Conservation (phyloP, 176 grass and related monocot genomes). For the Stipa capillata region DNA sequence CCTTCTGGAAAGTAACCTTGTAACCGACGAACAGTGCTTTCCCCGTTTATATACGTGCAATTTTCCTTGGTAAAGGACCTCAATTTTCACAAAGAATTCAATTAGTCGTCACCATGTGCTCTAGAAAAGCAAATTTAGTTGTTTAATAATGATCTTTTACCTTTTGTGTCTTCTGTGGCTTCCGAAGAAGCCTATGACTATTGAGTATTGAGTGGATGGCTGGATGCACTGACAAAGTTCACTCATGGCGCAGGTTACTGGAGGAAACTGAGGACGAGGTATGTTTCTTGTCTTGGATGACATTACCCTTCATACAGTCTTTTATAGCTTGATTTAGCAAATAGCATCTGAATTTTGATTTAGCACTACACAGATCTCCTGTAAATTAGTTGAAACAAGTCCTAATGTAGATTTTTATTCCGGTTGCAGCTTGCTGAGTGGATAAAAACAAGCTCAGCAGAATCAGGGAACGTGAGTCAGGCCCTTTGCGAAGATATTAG, state of each 20-base stretch:
- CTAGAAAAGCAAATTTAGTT: not conserved
- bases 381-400: not conserved
- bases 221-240: slow-evolving; percentile 24
- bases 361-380: not conserved
- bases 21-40: not conserved
- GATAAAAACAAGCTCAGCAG: slow-evolving; percentile 63
- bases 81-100: not conserved
- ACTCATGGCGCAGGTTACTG: slow-evolving; percentile 51
- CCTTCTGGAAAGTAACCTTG: not conserved
- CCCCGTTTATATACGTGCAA: not conserved
- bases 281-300: not conserved
- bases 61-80: not conserved
- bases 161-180: not conserved
- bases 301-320: not conserved
- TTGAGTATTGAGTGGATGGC: no score
- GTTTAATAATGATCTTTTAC: not conserved
- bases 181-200: not conserved
- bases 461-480: slow-evolving; percentile 49
- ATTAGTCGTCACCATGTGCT: no score
- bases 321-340: not conserved
- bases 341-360: no score
- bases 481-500: slow-evolving; percentile 81
- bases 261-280: slow-evolving; percentile 96
- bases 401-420: not conserved
- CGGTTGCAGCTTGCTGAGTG: slow-evolving; percentile 60